Evolutionary conservation across 2,329 filamentous ascomycete genomes (phyloP), one percentile per base, ranked within the genome.

Genomic region (Fonsecaea pugnacius): DNA sequence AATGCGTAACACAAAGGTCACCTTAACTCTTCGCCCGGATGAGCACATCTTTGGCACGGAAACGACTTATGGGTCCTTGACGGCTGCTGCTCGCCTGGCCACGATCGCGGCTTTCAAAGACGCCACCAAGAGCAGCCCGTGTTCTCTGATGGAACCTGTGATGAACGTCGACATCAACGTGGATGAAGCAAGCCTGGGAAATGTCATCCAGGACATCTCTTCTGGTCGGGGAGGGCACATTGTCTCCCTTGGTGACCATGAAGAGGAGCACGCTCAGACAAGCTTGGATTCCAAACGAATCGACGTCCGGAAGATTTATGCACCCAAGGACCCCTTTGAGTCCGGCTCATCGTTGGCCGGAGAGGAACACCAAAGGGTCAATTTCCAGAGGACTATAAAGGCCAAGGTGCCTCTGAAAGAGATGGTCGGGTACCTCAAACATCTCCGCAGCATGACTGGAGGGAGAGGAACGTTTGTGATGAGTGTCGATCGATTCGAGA

Each of bases 351-450:
- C 81, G 18, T 55, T 64, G n/a, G 55, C 59, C 24, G 63, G 63
- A 54, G 68, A 70, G 36, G 64, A 70, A 53, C 71, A 75, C 71
- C 64, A 68, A 14, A 64, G 63, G 16, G 69, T 74, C 2, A 77
- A 76, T 50, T 76, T 83, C 35, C 85, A 87, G 63, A 77, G 84
- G 62, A 83, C 89, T 56, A 91, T 99, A 70, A 88, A 89, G 10
- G 95, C 93, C 24, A 87, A 91, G 72, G 94, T 98, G 32, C 95
- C 95, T 35, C 82, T 98, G 72, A 96, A 95, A 78, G 94, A 98
- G 78, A 97, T 98, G 91, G 89, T 98, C 38, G 91, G 94, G 48
- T 99, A 98, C 76, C 82, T 98, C 71, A 91, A 92, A 75, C 91
- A 96, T 74, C 78, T 99, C 68, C 83, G 95, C 58, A 93, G 91